phyloP scores from a whole-genome alignment of 2,329 filamentous ascomycete genomes.

The Aciculosporium take region DNA sequence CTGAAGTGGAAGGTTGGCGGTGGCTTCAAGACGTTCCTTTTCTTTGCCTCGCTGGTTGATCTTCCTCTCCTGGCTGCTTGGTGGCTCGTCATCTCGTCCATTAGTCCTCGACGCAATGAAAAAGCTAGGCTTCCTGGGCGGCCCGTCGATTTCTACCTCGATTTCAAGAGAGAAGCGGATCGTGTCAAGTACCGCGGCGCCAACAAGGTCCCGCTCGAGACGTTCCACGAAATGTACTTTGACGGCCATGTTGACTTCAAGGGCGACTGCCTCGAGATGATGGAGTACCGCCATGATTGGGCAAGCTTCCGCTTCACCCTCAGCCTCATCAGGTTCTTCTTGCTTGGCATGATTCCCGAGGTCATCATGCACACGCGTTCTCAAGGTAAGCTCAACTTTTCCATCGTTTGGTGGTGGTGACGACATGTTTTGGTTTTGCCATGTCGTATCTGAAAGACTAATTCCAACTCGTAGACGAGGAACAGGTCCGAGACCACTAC shows the following conservation, averaged over 20 bases:
- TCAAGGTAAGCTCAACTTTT: constrained; percentile 41
- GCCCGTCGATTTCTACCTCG: constrained; percentile 80
- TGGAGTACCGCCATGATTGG: constrained; percentile 97
- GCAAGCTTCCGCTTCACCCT: constrained; percentile 84
- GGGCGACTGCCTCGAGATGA: constrained; percentile 71
- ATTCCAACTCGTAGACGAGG: constrained; percentile 47
- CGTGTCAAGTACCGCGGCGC: constrained; percentile 56
- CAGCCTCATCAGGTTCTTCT: constrained; percentile 73
- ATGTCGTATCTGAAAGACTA: constrained; percentile 4
- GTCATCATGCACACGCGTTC: constrained; percentile 84
- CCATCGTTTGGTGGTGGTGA: no score
- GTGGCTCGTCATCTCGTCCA: constrained; percentile 68
- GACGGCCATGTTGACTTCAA: constrained; percentile 91
- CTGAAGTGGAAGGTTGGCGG: constrained; percentile 77
- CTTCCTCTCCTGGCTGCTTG: constrained; percentile 68
- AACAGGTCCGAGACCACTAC: constrained; percentile 95
- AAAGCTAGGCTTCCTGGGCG: constrained; percentile 78
- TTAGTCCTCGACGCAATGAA: constrained; percentile 82
- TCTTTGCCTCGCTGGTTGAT: constrained; percentile 65
- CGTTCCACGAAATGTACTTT: constrained; percentile 97
- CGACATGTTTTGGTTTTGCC: no score
- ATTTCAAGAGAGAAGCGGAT: constrained; percentile 55
- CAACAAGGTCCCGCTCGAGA: constrained; percentile 78
- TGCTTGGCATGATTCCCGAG: constrained; percentile 78
- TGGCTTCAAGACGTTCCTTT: constrained; percentile 75